Evolutionary conservation across 129 eudicot species (phyloP), one percentile per base, ranked within the genome.

Genomic region (Pulicaria dysenterica): DNA sequence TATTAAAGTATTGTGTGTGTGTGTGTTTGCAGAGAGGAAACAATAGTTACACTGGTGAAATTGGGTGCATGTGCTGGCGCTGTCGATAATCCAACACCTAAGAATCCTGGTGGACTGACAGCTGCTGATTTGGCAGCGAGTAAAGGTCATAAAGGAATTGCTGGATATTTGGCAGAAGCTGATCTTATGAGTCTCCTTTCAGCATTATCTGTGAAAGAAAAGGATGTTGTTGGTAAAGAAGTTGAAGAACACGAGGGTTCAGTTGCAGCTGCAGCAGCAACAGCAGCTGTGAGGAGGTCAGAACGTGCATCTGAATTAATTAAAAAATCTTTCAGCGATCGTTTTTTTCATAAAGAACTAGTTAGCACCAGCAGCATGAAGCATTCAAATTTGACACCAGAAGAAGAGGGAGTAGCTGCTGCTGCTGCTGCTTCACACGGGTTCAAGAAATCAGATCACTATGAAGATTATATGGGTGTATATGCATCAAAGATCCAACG

Each of bases 71-170:
- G 56, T 64, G 71, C 82, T 9, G 82, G 82, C 58, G 72, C 82
- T 34, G 75, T 81, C 46, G 81, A 77, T 3, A 79, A 76, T 34
- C 82, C 85, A 38, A 81, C 81, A 13, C 58, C 78, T 15, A 44
- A 47, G 36, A 50, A 55, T 56, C 78, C 81, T 0, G 81, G 74
- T 56, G 85, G 85, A 16, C 77, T 42, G 43, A 81, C 73, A 2
- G 75, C 85, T 37, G 81, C 85, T 47, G 85, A 81, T 53, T 36
- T 81, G 74, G 85, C 85, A 61, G 57, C 81, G 10, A 76, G 64
- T 39, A 47, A 77, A 63, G 85, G 85, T 38, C 66, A 81, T 65
- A 76, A 81, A 64, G 81, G 81, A 43, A 76, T 81, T 40, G 81
- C 85, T 45, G 85, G 85, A 6, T 81, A 75, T 55, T 76, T 81